Evolutionary conservation across 208 protist species (phyloP), one percentile per base, ranked within the genome.

Genomic region (Trypanosoma scelopori): DNA sequence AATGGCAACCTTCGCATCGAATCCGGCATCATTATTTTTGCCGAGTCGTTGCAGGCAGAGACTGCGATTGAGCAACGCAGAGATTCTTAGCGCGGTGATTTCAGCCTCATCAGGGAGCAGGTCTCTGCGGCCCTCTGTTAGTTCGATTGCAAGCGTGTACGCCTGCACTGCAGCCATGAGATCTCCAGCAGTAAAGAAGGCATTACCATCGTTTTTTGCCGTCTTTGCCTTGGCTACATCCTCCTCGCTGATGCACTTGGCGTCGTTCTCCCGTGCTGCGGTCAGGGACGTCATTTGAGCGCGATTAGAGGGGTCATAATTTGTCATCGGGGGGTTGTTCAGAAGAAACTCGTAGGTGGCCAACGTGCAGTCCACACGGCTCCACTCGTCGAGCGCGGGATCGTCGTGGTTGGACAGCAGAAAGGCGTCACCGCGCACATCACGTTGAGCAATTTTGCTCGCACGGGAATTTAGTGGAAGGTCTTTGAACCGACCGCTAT

Each of bases 401-500:
- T 96, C 91, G 55, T 96, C 91, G 63, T 93, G 81, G 62, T 90
- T 93, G 45, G 81, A 86, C 16, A 96, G 71, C 49, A 94, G 65
- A 73, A 94, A 96, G 12, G 88, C 87, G 52, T 96, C 91, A 18
- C 91, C 91, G 41, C 91, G 86, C 55, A 96, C 93, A 41, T 93
- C 88, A 16, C 91, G 72, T 74, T 96, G 91, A 13, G 86, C 87
- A 35, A 96, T 73, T 27, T 78, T 85, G 69, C 86, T 92, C 5
- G 91, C 91, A 23, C 91, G 87, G 18, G 72, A 66, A 71, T 96
- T 96, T 3, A 94, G 70, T 1, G 74, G 61, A 7, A 96, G 71
- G 35, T 90, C 87, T 59, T 96, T 96, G 78, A 94, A 96, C 28
- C 78, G 61, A 12, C 91, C 91, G 67, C 85, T 84, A 55, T 93